Conservation (phyloP, 2,329 filamentous ascomycete genomes). For the Lasiodiplodia theobromae region DNA sequence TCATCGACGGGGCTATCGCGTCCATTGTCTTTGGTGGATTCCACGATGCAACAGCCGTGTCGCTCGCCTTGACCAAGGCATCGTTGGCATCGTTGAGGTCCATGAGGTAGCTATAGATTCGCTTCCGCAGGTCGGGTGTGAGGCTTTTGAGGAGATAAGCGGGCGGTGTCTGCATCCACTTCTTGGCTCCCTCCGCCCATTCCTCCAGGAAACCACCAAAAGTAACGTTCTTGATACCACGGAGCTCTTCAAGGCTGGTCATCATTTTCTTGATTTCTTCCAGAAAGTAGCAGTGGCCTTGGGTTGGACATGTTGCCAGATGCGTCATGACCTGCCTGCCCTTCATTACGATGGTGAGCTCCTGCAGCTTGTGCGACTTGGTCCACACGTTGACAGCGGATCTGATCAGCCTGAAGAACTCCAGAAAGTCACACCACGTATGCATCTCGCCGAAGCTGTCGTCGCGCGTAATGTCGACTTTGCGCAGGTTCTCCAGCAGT, state of each 20-base stretch:
- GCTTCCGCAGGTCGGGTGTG: background rate
- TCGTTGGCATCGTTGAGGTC: slow-evolving; percentile 25
- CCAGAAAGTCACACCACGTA: slow-evolving; percentile 27
- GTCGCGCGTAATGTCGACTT: slow-evolving; percentile 27
- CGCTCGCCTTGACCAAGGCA: slow-evolving; percentile 15
- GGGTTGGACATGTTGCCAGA: slow-evolving; percentile 7
- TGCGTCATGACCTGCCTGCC: slow-evolving; percentile 16
- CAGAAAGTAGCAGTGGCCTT: slow-evolving; percentile 27
- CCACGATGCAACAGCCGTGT: slow-evolving; percentile 1
- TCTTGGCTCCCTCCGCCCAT: slow-evolving; percentile 11
- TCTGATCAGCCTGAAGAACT: slow-evolving; percentile 28
- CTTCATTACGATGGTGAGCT: slow-evolving; percentile 24
- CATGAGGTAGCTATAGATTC: slow-evolving; percentile 14
- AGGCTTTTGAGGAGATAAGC: slow-evolving; percentile 22
- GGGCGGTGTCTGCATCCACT: slow-evolving; percentile 25
- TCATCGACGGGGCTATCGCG: slow-evolving; percentile 17
- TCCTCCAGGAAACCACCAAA: slow-evolving; percentile 23
- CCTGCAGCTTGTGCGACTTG: slow-evolving; percentile 23
- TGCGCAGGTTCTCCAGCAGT: slow-evolving; percentile 22
- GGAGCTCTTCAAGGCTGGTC: slow-evolving; percentile 13
- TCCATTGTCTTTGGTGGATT: slow-evolving; percentile 20
- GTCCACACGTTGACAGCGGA: slow-evolving; percentile 19
- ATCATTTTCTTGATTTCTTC: slow-evolving; percentile 28
- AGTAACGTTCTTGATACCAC: slow-evolving; percentile 27
- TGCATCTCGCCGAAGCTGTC: slow-evolving; percentile 26